Percentiles rank a stretch among this genome's conserved stretches.
phyloP scores from a whole-genome alignment of 805 yeast genomes.

The Candida tibetensis region DNA sequence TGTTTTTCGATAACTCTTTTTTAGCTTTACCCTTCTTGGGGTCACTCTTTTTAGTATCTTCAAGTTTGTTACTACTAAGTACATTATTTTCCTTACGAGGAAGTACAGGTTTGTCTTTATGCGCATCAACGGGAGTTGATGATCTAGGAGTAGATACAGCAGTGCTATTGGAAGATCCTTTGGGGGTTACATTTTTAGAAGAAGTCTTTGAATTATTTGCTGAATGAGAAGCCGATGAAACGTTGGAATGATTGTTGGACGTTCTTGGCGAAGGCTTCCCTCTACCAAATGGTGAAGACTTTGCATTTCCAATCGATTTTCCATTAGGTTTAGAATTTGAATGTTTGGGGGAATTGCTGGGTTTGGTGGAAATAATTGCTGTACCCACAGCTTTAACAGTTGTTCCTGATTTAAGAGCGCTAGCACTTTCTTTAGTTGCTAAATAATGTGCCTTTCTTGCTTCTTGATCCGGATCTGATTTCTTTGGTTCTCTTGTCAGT shows the following conservation, averaged over 20 bases:
- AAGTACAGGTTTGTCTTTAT: too few relatives aligned
- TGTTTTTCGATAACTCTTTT: neutral
- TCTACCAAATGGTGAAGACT: too few relatives aligned
- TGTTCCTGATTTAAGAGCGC: slow-evolving; percentile 35
- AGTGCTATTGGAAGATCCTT: slow-evolving; percentile 1
- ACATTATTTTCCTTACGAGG: too few relatives aligned
- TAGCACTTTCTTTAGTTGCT: slow-evolving; percentile 28
- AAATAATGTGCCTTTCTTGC: slow-evolving; percentile 39
- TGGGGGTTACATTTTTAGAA: slow-evolving; percentile 1
- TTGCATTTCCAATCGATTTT: neutral
- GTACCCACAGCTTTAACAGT: slow-evolving; percentile 41
- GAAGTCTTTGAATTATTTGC: neutral
- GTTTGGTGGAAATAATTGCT: slow-evolving; percentile 12
- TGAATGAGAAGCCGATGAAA: too few relatives aligned
- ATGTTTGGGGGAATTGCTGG: neutral
- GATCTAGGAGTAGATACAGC: slow-evolving; percentile 6
- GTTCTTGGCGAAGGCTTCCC: too few relatives aligned
- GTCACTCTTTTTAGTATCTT: too few relatives aligned
- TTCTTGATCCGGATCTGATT: slow-evolving; percentile 29
- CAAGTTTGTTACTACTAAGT: too few relatives aligned
- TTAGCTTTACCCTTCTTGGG: neutral
- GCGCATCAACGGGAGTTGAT: slow-evolving; percentile 1
- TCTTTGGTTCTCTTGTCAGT: slow-evolving; percentile 13
- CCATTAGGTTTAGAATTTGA: slow-evolving; percentile 3
- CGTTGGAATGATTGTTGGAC: too few relatives aligned